A percentile compares a stretch with the other conserved stretches of the same genome.
phyloP scores from a whole-genome alignment of 805 yeast genomes.

The Hanseniaspora pseudoguilliermondii region DNA sequence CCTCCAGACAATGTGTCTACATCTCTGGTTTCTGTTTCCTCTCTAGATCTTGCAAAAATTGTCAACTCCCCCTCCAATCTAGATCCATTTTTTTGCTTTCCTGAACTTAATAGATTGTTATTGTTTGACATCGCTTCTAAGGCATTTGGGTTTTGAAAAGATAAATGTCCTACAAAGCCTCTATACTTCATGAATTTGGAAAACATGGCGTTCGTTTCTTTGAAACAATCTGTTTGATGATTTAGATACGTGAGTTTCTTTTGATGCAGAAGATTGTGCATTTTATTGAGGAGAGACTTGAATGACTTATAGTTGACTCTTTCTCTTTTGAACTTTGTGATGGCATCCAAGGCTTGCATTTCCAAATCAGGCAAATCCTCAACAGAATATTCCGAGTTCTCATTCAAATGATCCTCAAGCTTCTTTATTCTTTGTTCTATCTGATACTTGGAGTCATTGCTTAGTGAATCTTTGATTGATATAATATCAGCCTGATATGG shows the following conservation, averaged over 20 bases:
- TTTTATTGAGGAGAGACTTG: background rate
- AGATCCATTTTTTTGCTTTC: background rate
- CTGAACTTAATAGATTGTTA: background rate
- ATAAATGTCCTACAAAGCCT: slow-evolving; percentile 9
- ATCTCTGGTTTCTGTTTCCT: slow-evolving; percentile 34
- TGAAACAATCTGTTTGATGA: slow-evolving; percentile 8
- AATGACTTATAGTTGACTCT: slow-evolving; percentile 14
- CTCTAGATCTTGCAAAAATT: slow-evolving; percentile 9
- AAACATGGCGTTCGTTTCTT: slow-evolving; percentile 9
- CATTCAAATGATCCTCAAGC: slow-evolving; percentile 11
- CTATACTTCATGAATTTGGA: slow-evolving; percentile 8
- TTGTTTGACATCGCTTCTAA: background rate
- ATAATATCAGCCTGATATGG: background rate
- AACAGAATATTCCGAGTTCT: slow-evolving; percentile 16
- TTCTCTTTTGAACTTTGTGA: slow-evolving; percentile 16
- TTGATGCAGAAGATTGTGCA: background rate
- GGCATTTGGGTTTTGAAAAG: slow-evolving; percentile 10
- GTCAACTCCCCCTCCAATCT: background rate
- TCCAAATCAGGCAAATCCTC: slow-evolving; percentile 16
- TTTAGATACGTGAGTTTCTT: slow-evolving; percentile 6
- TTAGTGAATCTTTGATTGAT: background rate
- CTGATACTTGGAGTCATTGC: slow-evolving; percentile 13
- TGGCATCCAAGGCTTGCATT: slow-evolving; percentile 18
- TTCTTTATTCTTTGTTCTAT: background rate
- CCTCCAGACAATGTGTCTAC: slow-evolving; percentile 90